Conservation (phyloP, 768 basidiomycete species). For the Lactifluus echinatus region DNA sequence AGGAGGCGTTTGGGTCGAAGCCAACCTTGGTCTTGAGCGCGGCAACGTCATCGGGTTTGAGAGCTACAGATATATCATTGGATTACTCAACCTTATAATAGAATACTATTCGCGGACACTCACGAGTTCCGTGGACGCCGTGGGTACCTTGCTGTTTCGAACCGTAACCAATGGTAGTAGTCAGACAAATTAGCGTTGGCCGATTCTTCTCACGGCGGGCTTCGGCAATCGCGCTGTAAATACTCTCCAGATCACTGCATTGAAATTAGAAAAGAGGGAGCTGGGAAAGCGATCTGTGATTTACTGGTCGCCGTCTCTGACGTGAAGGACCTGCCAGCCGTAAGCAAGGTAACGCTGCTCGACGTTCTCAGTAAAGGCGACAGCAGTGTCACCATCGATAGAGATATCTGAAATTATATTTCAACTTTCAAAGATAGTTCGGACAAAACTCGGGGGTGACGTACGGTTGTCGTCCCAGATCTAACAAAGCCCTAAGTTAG, state of each 20-base stretch:
- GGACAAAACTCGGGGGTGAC: conserved; percentile 24
- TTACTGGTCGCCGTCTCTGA: conserved; percentile 66
- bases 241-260: conserved; percentile 62
- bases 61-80: conserved; percentile 41
- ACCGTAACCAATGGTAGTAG: conserved; percentile 90
- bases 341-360: conserved; percentile 81
- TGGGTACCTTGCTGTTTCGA: conserved; percentile 91
- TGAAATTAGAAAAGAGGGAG: conserved; percentile 9
- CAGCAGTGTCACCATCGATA: conserved; percentile 88
- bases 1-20: conserved; percentile 69
- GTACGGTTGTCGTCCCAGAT: conserved; percentile 94
- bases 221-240: conserved; percentile 69
- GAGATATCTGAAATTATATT: conserved; percentile 64
- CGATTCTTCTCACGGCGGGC: conserved; percentile 70
- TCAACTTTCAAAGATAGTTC: conserved; percentile 7
- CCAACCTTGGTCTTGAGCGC: conserved; percentile 78
- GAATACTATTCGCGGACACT: conserved; percentile 29
- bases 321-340: conserved; percentile 88
- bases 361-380: conserved; percentile 93
- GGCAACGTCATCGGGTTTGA: conserved; percentile 87
- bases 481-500: conserved; percentile 34
- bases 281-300: not conserved
- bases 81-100: conserved; percentile 10
- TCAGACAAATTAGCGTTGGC: conserved; percentile 80
- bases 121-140: conserved; percentile 89